Evolutionary conservation across 257 asterid genomes (phyloP).

Genomic region (Solanum corneliomulleri): DNA sequence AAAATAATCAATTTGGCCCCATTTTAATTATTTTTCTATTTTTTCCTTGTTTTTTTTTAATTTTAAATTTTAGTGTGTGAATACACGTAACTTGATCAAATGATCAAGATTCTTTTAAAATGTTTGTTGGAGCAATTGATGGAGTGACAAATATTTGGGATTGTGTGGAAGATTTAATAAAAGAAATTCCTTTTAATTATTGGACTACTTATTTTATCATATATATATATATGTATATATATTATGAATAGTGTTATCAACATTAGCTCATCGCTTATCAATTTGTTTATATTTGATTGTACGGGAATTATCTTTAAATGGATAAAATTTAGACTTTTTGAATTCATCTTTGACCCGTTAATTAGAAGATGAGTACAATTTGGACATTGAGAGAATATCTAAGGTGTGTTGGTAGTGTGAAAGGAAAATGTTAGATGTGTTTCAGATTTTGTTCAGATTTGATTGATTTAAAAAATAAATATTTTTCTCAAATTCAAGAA

Average conservation of each 20-base stretch:
- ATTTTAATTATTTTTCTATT: background rate
- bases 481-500: no score
- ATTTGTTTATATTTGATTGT: no score
- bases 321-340: no score
- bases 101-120: background rate
- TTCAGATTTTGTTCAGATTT: no score
- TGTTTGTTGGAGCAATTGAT: background rate
- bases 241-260: background rate
- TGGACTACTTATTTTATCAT: background rate
- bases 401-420: no score
- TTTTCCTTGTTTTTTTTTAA: no score
- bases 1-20: background rate
- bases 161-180: background rate
- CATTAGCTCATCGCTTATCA: background rate
- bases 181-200: background rate
- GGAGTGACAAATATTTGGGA: slow-evolving; percentile 13
- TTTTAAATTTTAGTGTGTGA: background rate
- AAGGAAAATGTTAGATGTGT: no score
- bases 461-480: no score
- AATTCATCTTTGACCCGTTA: no score
- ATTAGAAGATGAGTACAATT: no score
- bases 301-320: background rate
- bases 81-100: background rate
- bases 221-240: background rate
- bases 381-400: no score